A percentile compares a stretch with the other conserved stretches of the same genome.
Conservation (phyloP, 2,329 filamentous ascomycete genomes). For the Cercospora canescens region DNA sequence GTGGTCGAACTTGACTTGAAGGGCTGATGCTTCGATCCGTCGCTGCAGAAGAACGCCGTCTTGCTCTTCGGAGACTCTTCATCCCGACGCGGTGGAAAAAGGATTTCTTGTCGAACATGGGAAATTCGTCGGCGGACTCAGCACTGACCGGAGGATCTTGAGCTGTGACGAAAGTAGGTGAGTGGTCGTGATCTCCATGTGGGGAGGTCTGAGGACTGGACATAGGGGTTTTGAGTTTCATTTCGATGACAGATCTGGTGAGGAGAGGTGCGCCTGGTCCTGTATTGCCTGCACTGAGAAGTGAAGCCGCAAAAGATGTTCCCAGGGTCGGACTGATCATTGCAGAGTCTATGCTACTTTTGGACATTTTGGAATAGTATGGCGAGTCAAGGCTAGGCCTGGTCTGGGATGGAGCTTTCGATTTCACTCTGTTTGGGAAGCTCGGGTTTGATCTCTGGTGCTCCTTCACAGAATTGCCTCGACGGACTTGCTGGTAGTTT, state of each 20-base stretch:
- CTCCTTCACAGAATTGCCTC: constrained; percentile 13
- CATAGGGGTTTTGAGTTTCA: constrained; percentile 20
- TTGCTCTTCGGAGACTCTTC: background rate
- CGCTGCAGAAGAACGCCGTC: background rate
- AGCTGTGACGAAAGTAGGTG: background rate
- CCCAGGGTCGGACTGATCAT: background rate
- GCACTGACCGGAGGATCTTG: background rate
- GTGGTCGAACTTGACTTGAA: constrained; percentile 9
- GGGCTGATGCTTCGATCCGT: constrained; percentile 1
- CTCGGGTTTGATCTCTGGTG: constrained; percentile 12
- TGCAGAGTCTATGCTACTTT: background rate
- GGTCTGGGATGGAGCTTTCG: background rate
- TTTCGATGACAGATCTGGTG: constrained; percentile 25
- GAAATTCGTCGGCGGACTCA: background rate
- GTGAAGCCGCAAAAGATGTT: background rate
- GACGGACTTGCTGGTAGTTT: constrained; percentile 23
- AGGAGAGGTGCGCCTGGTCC: constrained; percentile 22
- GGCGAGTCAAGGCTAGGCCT: background rate
- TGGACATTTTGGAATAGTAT: background rate
- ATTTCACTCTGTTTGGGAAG: background rate
- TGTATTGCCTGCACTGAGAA: background rate
- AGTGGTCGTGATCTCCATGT: background rate
- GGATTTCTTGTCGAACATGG: constrained; percentile 13
- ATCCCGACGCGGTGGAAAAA: constrained; percentile 18
- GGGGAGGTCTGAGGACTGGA: constrained; percentile 20